Conservation (phyloP, 164 flowering plant species). For the Chimonanthus praecox region DNA sequence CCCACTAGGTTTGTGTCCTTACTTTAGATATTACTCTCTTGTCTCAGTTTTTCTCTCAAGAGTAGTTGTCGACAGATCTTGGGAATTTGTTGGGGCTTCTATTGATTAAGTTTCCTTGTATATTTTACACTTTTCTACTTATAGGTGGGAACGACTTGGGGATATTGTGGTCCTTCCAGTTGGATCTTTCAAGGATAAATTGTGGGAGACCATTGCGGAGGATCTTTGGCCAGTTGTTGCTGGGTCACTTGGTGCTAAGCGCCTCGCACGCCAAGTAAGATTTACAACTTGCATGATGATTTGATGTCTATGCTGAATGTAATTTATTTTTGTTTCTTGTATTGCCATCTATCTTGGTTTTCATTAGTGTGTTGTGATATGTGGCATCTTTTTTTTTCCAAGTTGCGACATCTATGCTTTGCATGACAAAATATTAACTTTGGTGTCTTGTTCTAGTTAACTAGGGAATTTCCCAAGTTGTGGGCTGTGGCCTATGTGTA, state of each 20-base stretch:
- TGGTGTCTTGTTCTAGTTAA: background rate
- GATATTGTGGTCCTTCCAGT: conserved; percentile 85
- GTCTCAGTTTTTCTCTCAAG: background rate
- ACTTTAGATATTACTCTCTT: background rate
- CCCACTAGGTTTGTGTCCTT: conserved; percentile 60
- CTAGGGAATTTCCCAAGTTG: background rate
- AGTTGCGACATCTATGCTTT: background rate
- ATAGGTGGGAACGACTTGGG: conserved; percentile 91
- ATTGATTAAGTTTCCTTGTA: background rate
- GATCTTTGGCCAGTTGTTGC: conserved; percentile 81
- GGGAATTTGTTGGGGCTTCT: background rate
- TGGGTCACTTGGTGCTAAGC: conserved; percentile 55
- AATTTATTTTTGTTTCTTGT: background rate
- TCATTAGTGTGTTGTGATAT: background rate
- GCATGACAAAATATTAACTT: background rate
- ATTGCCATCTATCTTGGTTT: background rate
- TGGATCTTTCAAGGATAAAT: conserved; percentile 63
- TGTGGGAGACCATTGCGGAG: conserved; percentile 60
- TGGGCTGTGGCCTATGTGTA: background rate
- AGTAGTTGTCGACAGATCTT: background rate
- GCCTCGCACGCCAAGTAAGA: conserved; percentile 89
- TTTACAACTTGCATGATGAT: background rate
- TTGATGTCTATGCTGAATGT: background rate
- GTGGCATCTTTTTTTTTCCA: background rate
- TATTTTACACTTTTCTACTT: conserved; percentile 6